Evolutionary conservation across 2,329 filamentous ascomycete genomes (phyloP).

Genomic region (Decorospora gaudefroyi): DNA sequence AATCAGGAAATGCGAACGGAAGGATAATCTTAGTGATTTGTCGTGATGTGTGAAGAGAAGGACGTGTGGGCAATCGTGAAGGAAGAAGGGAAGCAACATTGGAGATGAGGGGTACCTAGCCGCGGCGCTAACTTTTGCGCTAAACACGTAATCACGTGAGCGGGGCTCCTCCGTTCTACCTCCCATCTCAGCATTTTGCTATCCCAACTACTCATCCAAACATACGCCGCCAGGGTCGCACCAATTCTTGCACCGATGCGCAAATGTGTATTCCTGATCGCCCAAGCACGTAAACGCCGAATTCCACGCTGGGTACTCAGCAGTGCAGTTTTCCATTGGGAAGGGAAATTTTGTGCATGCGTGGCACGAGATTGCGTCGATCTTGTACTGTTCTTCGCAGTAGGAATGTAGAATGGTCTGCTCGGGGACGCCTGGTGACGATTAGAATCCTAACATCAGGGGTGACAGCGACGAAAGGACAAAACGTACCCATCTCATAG

Average conservation of each 20-base stretch:
- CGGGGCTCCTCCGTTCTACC: background rate
- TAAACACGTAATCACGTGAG: conserved; percentile 9
- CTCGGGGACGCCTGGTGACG: conserved; percentile 10
- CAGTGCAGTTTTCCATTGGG: conserved; percentile 18
- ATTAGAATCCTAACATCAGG: conserved; percentile 2
- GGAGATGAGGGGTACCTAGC: too few relatives aligned
- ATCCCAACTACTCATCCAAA: background rate
- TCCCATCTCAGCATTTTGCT: background rate
- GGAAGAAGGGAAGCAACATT: background rate
- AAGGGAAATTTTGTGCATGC: conserved; percentile 18
- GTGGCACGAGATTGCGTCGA: conserved; percentile 24
- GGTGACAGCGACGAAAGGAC: background rate
- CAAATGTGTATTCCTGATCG: conserved; percentile 10
- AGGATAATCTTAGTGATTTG: too few relatives aligned
- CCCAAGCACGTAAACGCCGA: conserved; percentile 24
- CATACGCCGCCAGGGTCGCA: conserved; percentile 13
- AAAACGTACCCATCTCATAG: conserved; percentile 14
- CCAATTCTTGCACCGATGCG: conserved; percentile 11
- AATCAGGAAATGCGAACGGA: too few relatives aligned
- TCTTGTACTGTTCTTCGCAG: conserved; percentile 19
- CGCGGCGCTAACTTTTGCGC: background rate
- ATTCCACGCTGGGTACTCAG: conserved; percentile 15
- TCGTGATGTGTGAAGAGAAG: too few relatives aligned
- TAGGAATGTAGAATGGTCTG: conserved; percentile 26
- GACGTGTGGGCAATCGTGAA: too few relatives aligned